These are phyloP conservation scores for Flaveria bidentis DNA, from an alignment of 129 eudicot species.

Conservation along the genomic window DNA sequence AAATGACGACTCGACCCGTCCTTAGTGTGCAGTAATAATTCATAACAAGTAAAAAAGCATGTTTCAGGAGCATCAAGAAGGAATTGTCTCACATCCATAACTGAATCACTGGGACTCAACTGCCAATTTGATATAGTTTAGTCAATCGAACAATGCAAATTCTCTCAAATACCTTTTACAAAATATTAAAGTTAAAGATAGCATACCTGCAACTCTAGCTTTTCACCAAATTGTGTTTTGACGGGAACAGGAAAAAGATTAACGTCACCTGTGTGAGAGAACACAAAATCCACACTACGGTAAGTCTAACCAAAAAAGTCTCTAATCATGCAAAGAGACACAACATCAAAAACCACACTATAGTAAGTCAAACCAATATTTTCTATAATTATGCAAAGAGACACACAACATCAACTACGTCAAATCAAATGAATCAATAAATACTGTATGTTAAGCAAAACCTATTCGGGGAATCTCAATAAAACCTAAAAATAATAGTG, in stretches of 20 bases:
- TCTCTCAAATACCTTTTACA: neutral
- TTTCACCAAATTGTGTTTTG: constrained; percentile 81
- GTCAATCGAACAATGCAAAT: neutral
- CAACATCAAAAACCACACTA: neutral
- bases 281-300: constrained; percentile 2
- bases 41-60: constrained; percentile 88
- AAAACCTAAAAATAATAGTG: neutral
- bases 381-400: neutral
- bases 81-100: constrained; percentile 96
- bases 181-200: neutral
- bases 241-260: constrained; percentile 86
- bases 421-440: neutral
- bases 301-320: constrained; percentile 14
- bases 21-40: constrained; percentile 73
- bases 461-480: neutral
- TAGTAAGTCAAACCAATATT: constrained; percentile 9
- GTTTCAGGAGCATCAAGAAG: constrained; percentile 98
- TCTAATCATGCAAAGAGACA: neutral
- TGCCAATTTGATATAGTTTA: constrained; percentile 37
- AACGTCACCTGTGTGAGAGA: constrained; percentile 59
- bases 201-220: constrained; percentile 87
- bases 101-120: constrained; percentile 97
- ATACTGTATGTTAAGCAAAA: neutral
- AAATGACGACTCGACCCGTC: constrained; percentile 78
- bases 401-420: neutral